These are phyloP conservation scores for Cladophialophora chaetospira DNA, from an alignment of 2,329 filamentous ascomycete species.

Conservation along the genomic window DNA sequence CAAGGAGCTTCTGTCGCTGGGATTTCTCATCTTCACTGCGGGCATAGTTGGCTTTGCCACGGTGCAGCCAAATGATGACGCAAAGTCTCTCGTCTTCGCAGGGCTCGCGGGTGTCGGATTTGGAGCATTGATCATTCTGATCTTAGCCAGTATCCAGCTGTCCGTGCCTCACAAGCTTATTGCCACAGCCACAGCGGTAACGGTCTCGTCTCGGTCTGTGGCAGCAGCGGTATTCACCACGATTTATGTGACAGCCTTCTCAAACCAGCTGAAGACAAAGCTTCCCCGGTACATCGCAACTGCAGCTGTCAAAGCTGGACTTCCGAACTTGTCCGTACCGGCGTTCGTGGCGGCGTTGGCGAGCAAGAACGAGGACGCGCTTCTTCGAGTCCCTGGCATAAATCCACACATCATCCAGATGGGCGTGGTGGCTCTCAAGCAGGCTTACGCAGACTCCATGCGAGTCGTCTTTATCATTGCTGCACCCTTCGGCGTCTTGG, in stretches of 20 bases:
- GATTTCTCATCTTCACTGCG: conserved; percentile 11
- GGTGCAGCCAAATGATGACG: conserved; percentile 8
- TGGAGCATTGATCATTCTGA: conserved; percentile 6
- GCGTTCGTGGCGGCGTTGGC: conserved; percentile 11
- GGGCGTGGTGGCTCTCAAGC: conserved; percentile 8
- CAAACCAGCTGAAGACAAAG: conserved; percentile 1
- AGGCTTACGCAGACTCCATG: conserved; percentile 18
- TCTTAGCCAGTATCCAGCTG: conserved; percentile 14
- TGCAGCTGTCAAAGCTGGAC: conserved; percentile 13
- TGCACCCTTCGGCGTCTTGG: conserved; percentile 15
- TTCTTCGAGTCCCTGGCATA: neutral
- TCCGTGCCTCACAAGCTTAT: conserved; percentile 11
- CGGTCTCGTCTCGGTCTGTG: neutral
- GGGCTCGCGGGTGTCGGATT: conserved; percentile 12
- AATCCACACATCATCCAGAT: neutral
- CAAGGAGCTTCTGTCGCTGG: conserved; percentile 1
- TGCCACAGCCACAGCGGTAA: conserved; percentile 17
- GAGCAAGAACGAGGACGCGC: conserved; percentile 12
- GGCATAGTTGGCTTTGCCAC: conserved; percentile 17
- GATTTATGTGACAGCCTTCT: neutral
- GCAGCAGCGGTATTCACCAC: neutral
- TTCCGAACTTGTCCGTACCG: conserved; percentile 2
- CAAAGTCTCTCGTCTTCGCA: conserved; percentile 8
- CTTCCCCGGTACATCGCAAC: conserved; percentile 13
- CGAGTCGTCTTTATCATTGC: conserved; percentile 17